Percentiles rank a stretch among this genome's conserved stretches.
These are phyloP conservation scores for Conticribra guillardii DNA, from an alignment of 108 stramenopile species.

Conservation along the genomic window DNA sequence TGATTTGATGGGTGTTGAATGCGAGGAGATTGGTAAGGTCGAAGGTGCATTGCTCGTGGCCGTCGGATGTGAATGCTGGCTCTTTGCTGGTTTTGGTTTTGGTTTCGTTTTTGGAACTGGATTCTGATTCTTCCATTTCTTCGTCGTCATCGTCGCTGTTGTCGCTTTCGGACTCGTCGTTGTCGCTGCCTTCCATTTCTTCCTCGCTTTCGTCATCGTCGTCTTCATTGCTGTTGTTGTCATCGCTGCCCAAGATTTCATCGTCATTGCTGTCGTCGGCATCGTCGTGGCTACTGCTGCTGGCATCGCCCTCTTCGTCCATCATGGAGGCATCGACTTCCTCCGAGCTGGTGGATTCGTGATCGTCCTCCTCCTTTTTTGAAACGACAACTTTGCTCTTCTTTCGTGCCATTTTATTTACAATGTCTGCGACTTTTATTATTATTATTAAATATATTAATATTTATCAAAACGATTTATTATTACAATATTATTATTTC, in stretches of 20 bases:
- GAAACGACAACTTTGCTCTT: conserved; percentile 2
- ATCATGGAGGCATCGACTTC: conserved; percentile 15
- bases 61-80: conserved; percentile 7
- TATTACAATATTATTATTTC: no score
- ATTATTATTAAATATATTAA: no score
- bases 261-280: conserved; percentile 17
- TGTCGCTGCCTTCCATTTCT: conserved; percentile 34
- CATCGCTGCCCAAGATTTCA: not conserved
- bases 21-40: conserved; percentile 75
- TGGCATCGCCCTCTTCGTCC: conserved; percentile 22
- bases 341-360: conserved; percentile 18
- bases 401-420: conserved; percentile 21
- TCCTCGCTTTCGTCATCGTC: conserved; percentile 32
- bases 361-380: conserved; percentile 14
- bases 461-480: no score
- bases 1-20: conserved; percentile 78
- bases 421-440: no score
- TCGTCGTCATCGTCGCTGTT: conserved; percentile 25
- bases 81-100: not conserved
- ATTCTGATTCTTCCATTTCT: conserved; percentile 15
- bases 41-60: conserved; percentile 75
- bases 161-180: conserved; percentile 28
- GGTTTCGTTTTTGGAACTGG: not conserved
- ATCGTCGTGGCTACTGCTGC: conserved; percentile 3
- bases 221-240: conserved; percentile 28